A percentile compares a stretch with the other conserved stretches of the same genome.
Conservation (phyloP, 2,329 filamentous ascomycete genomes). For the Stachybotrys chlorohalonatus region DNA sequence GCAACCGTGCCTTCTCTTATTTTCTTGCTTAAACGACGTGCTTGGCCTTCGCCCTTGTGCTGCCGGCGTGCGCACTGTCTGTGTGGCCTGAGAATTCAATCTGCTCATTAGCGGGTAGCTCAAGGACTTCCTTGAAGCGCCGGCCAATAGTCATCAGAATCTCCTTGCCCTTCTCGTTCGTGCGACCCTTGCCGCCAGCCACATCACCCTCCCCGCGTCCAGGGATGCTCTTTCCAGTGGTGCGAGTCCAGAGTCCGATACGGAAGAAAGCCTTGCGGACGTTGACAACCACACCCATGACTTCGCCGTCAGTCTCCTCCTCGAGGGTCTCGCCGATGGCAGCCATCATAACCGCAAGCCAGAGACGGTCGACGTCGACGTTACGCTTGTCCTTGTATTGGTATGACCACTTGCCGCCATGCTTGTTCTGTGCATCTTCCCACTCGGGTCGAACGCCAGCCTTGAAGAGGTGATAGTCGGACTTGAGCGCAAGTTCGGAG, state of each 20-base stretch:
- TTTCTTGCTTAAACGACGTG: constrained; percentile 57
- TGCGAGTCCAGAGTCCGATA: constrained; percentile 94
- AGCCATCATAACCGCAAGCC: constrained; percentile 93
- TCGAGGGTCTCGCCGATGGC: constrained; percentile 98
- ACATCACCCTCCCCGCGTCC: constrained; percentile 65
- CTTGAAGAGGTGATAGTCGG: constrained; percentile 99
- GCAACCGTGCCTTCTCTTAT: background rate
- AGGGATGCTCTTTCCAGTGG: constrained; percentile 75
- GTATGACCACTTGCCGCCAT: constrained; percentile 98
- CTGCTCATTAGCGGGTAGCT: constrained; percentile 64
- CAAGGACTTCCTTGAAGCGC: constrained; percentile 87
- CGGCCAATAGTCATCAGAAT: constrained; percentile 76
- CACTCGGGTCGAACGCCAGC: constrained; percentile 93
- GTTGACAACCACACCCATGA: constrained; percentile 99
- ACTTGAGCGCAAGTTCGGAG: constrained; percentile 92
- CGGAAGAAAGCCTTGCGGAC: constrained; percentile 97
- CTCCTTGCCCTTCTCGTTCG: constrained; percentile 73
- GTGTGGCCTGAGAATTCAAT: constrained; percentile 97
- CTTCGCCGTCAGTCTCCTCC: constrained; percentile 86
- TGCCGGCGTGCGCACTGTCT: constrained; percentile 85
- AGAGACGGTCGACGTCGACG: constrained; percentile 87
- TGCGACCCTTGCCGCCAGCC: constrained; percentile 69
- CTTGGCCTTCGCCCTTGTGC: constrained; percentile 93
- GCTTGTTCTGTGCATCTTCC: constrained; percentile 98
- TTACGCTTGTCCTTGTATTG: constrained; percentile 93